Evolutionary conservation across 2,329 filamentous ascomycete genomes (phyloP), one percentile per base, ranked within the genome.

Genomic region (Xenosphaeropsis pyriputrescens): DNA sequence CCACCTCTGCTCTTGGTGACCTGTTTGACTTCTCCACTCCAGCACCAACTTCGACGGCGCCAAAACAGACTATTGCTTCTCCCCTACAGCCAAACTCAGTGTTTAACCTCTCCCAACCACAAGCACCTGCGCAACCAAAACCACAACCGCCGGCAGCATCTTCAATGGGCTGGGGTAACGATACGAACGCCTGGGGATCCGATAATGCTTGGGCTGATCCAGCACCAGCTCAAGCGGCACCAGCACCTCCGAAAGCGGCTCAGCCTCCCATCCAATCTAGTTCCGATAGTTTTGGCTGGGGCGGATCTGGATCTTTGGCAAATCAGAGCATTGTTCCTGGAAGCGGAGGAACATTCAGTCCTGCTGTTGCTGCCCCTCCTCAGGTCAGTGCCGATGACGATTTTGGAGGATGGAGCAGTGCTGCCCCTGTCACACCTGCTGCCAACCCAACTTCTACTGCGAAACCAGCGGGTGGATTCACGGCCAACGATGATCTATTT

Each of bases 401-500:
- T 54, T 96, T 95, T 62, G 89, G 89, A 15, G 88, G 89, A 11
- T 96, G 89, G 89, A 77, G 84, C 35, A 93, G 85, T 53, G 75
- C 76, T 33, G 64, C 68, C 62, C 79, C 71, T 51, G 70, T 47
- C 49, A 65, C 61, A 29, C 61, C 65, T 7, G 54, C 59, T 22
- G 52, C 63, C 15, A 55, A 55, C 32, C 57, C 56, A 35, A 57
- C 57, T 17, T 53, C 59, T 18, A 51, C 58, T 12, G 60, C 68
- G 35, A 72, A 81, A 59, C 63, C 77, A 26, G 61, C 69, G 18
- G 62, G 67, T 16, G 72, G 72, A 12, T 73, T 79, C 47, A 76
- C 72, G 15, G 74, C 68, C 38, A 77, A 74, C 39, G 89, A 95
- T 47, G 89, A 96, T 62, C 58, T 96, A 51, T 96, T 96, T 60